phyloP scores from a whole-genome alignment of 805 yeast species.

The Saccharomycopsis babjevae region DNA sequence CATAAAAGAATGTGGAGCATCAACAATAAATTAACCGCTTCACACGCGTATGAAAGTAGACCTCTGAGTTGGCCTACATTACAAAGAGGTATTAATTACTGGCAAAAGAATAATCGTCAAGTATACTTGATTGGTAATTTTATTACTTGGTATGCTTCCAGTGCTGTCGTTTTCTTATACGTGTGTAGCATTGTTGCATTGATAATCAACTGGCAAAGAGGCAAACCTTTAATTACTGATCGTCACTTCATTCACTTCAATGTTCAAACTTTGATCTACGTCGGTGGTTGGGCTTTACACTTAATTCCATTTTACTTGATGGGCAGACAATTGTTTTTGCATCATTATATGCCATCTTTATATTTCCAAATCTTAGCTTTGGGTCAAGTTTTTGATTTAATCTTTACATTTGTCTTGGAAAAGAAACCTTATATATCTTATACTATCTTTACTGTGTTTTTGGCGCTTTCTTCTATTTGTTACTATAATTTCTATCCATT shows the following conservation, averaged over 20 bases:
- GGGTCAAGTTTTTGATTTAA: constrained; percentile 54
- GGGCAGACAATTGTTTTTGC: constrained; percentile 89
- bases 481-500: constrained; percentile 60
- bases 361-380: constrained; percentile 77
- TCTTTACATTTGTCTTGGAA: constrained; percentile 34
- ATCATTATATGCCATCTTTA: constrained; percentile 87
- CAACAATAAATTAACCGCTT: constrained; percentile 56
- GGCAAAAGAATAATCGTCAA: constrained; percentile 52
- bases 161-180: constrained; percentile 39
- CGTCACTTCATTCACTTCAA: constrained; percentile 55
- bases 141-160: constrained; percentile 66
- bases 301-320: constrained; percentile 85
- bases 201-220: constrained; percentile 54
- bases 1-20: constrained; percentile 72
- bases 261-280: constrained; percentile 48
- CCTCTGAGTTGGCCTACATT: constrained; percentile 72
- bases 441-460: constrained; percentile 36
- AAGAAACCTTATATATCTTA: constrained; percentile 37
- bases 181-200: constrained; percentile 35
- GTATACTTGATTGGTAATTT: constrained; percentile 72
- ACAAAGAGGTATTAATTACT: constrained; percentile 71
- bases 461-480: constrained; percentile 40
- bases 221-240: constrained; percentile 38
- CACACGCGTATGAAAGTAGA: constrained; percentile 61
- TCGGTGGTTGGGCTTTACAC: constrained; percentile 78